Conservation (phyloP, 306 rosid genomes). For the Vigna angularis region DNA sequence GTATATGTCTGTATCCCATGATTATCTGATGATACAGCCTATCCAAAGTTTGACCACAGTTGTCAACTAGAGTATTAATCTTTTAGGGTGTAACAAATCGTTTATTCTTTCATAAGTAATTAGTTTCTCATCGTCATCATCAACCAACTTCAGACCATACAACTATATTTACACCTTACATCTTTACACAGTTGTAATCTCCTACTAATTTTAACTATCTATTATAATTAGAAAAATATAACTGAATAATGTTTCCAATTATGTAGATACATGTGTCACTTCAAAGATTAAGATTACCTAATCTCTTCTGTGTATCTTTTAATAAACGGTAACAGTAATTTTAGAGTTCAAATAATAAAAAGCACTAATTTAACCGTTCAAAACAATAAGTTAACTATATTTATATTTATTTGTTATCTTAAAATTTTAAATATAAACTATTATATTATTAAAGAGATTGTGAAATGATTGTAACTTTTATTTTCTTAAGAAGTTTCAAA, state of each 20-base stretch:
- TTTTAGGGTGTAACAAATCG: neutral
- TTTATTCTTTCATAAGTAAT: neutral
- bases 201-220: neutral
- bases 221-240: conserved; percentile 22
- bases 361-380: no score
- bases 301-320: neutral
- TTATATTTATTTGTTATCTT: no score
- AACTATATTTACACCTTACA: conserved; percentile 24
- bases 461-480: no score
- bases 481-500: no score
- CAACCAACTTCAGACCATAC: neutral
- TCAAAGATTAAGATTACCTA: neutral
- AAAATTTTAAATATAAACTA: no score
- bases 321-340: neutral
- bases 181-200: neutral
- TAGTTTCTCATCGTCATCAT: neutral
- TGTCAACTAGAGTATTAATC: neutral
- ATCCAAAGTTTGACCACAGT: neutral
- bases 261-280: neutral
- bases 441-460: no score
- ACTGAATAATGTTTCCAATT: neutral
- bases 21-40: neutral
- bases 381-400: no score
- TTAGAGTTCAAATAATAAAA: no score
- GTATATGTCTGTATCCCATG: neutral